These are phyloP conservation scores for Aspergillus campestris DNA, from an alignment of 495 filamentous ascomycete species.

Conservation along the genomic window DNA sequence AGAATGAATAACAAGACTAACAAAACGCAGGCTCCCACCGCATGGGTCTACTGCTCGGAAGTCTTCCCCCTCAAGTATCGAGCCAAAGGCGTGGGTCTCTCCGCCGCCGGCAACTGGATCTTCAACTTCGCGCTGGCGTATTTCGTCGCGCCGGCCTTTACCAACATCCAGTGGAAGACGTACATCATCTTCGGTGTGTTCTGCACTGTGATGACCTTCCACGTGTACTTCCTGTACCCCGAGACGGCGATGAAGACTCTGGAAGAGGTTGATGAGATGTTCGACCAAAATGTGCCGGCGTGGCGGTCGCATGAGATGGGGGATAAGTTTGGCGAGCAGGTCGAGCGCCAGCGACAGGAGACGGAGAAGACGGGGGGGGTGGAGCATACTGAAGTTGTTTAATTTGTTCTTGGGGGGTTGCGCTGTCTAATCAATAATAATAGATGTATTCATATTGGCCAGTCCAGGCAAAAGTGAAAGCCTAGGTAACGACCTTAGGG, in stretches of 20 bases:
- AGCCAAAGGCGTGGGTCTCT: constrained; percentile 60
- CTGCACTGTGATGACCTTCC: constrained; percentile 52
- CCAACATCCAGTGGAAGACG: constrained; percentile 63
- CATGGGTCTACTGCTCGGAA: constrained; percentile 70
- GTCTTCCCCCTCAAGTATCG: constrained; percentile 69
- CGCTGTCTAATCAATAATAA: no score
- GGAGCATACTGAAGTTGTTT: constrained; percentile 8
- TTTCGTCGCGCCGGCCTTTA: constrained; percentile 62
- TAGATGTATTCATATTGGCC: no score
- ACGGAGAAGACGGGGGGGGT: constrained; percentile 4
- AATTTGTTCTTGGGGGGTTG: no score
- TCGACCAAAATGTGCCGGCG: constrained; percentile 13
- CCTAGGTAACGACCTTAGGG: no score
- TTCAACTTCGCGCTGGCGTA: constrained; percentile 69
- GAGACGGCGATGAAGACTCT: constrained; percentile 64
- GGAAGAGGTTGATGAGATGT: constrained; percentile 54
- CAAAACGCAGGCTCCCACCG: constrained; percentile 48
- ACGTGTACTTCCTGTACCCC: constrained; percentile 61
- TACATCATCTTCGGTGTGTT: constrained; percentile 72
- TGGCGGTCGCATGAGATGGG: constrained; percentile 15
- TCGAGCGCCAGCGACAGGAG: constrained; percentile 14
- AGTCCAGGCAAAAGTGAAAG: no score
- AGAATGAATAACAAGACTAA: constrained; percentile 13
- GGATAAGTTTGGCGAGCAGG: constrained; percentile 20
- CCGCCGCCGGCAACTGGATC: constrained; percentile 63